phyloP scores from a whole-genome alignment of 1,284 basidiomycete genomes.

The Termitomyces sp. region DNA sequence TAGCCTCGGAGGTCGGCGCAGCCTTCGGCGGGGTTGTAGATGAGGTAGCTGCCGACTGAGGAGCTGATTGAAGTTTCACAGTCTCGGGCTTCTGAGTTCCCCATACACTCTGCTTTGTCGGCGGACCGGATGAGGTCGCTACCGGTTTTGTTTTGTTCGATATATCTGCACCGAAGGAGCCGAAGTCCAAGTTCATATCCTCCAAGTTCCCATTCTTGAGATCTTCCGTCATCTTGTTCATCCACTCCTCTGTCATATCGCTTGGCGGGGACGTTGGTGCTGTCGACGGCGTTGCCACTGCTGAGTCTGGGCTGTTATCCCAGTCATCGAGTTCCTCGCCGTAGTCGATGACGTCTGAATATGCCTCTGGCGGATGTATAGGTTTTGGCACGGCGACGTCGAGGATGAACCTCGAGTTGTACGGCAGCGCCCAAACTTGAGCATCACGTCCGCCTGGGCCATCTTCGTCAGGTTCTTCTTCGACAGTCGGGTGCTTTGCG shows the following conservation, averaged over 20 bases:
- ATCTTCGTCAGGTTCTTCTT: conserved; percentile 44
- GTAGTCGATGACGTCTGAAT: conserved; percentile 31
- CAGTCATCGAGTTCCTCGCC: conserved; percentile 21
- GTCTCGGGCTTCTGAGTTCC: conserved; percentile 12
- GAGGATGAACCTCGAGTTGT: conserved; percentile 30
- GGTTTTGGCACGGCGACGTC: conserved; percentile 33
- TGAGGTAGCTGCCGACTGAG: conserved; percentile 7
- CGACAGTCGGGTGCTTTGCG: conserved; percentile 36
- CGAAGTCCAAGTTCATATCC: conserved; percentile 6
- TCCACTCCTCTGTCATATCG: conserved; percentile 19
- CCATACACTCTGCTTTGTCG: conserved; percentile 4
- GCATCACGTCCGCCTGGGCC: conserved; percentile 23
- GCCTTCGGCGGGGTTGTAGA: conserved; percentile 10
- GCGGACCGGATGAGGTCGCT: conserved; percentile 2
- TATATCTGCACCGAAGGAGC: conserved; percentile 2
- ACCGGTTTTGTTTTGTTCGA: conserved; percentile 6
- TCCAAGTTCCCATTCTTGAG: conserved; percentile 16
- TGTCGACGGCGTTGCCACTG: conserved; percentile 21
- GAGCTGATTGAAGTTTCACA: conserved; percentile 13
- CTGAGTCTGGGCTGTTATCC: conserved; percentile 15
- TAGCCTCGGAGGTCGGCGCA: neutral
- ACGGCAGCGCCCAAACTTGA: conserved; percentile 26
- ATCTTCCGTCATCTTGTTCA: conserved; percentile 13
- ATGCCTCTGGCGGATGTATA: conserved; percentile 31
- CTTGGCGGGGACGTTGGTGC: conserved; percentile 21